Evolutionary conservation across 495 filamentous ascomycete species (phyloP).

Genomic region (Podospora sp.): DNA sequence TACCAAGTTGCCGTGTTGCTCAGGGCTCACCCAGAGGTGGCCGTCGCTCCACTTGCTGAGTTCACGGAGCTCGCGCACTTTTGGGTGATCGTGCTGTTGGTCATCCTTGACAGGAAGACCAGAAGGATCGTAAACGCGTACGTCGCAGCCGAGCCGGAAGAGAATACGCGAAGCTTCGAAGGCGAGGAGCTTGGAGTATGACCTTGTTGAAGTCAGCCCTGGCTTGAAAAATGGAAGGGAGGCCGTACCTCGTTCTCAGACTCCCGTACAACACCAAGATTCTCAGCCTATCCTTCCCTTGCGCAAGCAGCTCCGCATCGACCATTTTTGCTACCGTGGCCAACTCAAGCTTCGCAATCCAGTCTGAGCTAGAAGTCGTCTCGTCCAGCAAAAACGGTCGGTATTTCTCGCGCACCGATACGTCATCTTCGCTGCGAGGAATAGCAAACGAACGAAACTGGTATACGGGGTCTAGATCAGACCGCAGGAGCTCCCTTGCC

Average conservation of each 20-base stretch:
- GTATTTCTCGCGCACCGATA: conserved; percentile 53
- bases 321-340: conserved; percentile 54
- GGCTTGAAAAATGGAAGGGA: no score
- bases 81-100: conserved; percentile 56
- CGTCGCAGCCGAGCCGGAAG: conserved; percentile 69
- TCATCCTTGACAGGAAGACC: conserved; percentile 68
- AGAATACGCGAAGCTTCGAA: conserved; percentile 64
- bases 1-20: conserved; percentile 72
- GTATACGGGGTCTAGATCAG: conserved; percentile 30
- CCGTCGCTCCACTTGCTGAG: conserved; percentile 70
- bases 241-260: conserved; percentile 50
- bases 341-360: conserved; percentile 60
- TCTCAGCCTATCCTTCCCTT: conserved; percentile 53
- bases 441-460: conserved; percentile 46
- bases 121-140: conserved; percentile 64
- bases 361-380: conserved; percentile 46
- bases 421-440: conserved; percentile 49
- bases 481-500: conserved; percentile 24
- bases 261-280: conserved; percentile 68
- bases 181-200: conserved; percentile 64
- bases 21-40: conserved; percentile 69
- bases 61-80: conserved; percentile 67
- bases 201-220: conserved; percentile 38
- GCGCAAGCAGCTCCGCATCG: conserved; percentile 48
- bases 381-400: conserved; percentile 59